These are phyloP conservation scores for Solioccasus polychromus DNA, from an alignment of 768 basidiomycete species.

Conservation along the genomic window DNA sequence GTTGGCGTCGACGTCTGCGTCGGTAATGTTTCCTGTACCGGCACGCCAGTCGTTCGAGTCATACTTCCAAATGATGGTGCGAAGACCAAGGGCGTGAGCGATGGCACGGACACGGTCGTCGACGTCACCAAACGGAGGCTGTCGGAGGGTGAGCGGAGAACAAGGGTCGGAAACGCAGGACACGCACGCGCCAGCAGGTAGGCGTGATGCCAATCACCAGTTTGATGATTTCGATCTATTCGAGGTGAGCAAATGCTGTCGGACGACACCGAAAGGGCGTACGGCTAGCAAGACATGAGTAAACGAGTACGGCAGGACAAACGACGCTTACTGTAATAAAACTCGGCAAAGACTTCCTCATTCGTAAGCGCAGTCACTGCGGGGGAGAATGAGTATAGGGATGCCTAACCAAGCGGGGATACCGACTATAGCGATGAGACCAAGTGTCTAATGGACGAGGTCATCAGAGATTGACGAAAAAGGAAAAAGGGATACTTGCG, in stretches of 20 bases:
- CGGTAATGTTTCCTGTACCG: conserved; percentile 43
- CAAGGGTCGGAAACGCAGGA: not conserved
- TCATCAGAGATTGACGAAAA: not conserved
- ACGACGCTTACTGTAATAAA: conserved; percentile 60
- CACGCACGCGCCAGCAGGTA: conserved; percentile 56
- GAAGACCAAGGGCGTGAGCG: conserved; percentile 61
- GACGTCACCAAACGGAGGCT: conserved; percentile 66
- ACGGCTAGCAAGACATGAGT: conserved; percentile 22
- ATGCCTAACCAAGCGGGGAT: not conserved
- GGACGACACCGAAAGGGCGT: not conserved
- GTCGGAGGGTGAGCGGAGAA: not conserved
- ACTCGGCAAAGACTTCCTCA: conserved; percentile 69
- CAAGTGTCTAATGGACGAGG: conserved; percentile 24
- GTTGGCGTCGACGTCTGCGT: conserved; percentile 46
- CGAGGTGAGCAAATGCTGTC: not conserved
- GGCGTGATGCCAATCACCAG: conserved; percentile 54
- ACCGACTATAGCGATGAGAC: conserved; percentile 47
- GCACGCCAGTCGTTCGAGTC: conserved; percentile 76
- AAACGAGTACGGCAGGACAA: not conserved
- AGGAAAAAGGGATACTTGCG: conserved; percentile 40
- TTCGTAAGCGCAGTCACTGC: conserved; percentile 62
- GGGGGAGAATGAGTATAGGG: not conserved
- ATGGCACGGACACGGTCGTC: conserved; percentile 78
- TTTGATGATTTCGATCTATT: conserved; percentile 51
- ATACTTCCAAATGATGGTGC: conserved; percentile 71